Conservation (phyloP, 83 land plant genomes). For the Picea mariana region DNA sequence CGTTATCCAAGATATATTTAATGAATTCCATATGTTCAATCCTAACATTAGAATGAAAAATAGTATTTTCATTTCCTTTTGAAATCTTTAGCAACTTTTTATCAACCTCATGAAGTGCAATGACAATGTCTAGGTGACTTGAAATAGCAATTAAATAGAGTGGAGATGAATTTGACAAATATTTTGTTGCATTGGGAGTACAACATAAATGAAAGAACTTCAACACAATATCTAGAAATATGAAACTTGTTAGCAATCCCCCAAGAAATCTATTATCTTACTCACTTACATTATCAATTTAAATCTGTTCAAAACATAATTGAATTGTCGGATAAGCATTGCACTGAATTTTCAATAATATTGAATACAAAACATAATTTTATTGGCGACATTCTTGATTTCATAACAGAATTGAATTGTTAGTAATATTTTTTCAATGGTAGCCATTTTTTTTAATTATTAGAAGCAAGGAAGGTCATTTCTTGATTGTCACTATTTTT, state of each 20-base stretch:
- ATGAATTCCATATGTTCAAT: slow-evolving; percentile 64
- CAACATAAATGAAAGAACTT: slow-evolving; percentile 48
- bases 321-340: too few species aligned
- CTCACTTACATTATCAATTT: too few species aligned
- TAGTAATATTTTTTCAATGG: too few species aligned
- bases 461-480: too few species aligned
- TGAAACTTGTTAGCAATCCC: neutral
- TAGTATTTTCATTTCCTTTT: slow-evolving; percentile 63
- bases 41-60: slow-evolving; percentile 63
- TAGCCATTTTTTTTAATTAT: too few species aligned
- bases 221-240: slow-evolving; percentile 46
- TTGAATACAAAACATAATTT: too few species aligned
- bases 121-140: slow-evolving; percentile 60
- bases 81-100: slow-evolving; percentile 48
- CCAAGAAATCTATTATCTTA: neutral
- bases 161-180: slow-evolving; percentile 60
- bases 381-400: too few species aligned
- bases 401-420: too few species aligned
- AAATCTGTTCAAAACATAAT: too few species aligned
- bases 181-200: slow-evolving; percentile 48
- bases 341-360: too few species aligned
- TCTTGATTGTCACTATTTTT: too few species aligned
- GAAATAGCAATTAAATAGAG: slow-evolving; percentile 60
- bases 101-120: slow-evolving; percentile 47
- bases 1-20: slow-evolving; percentile 39